These are phyloP conservation scores for Nothophytophthora sp. DNA, from an alignment of 352 stramenopile species.

Conservation along the genomic window DNA sequence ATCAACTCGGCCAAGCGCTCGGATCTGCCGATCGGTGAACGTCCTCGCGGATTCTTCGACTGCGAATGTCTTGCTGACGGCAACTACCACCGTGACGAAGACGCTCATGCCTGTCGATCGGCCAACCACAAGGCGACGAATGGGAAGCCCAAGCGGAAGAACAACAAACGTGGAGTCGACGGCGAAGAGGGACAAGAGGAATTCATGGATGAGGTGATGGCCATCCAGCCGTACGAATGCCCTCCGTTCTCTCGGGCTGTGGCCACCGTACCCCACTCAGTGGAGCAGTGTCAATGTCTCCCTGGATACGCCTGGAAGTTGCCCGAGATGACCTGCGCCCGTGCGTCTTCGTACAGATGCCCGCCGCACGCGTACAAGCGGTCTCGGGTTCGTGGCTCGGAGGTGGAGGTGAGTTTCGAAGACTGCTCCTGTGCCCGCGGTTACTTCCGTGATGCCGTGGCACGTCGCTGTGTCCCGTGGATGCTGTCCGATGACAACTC, in stretches of 20 bases:
- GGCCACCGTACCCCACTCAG: constrained; percentile 53
- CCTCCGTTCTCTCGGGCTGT: constrained; percentile 61
- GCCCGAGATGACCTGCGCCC: constrained; percentile 65
- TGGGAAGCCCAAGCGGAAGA: constrained; percentile 20
- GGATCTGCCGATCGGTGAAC: constrained; percentile 35
- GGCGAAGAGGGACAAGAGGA: constrained; percentile 23
- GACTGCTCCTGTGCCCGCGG: constrained; percentile 76
- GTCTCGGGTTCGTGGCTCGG: constrained; percentile 6
- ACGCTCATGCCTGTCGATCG: constrained; percentile 42
- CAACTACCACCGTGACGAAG: constrained; percentile 59
- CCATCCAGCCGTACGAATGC: constrained; percentile 40
- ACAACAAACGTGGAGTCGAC: constrained; percentile 11
- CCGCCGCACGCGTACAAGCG: constrained; percentile 56
- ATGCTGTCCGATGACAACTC: constrained; percentile 66
- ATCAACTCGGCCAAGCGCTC: constrained; percentile 49
- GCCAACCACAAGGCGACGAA: constrained; percentile 19
- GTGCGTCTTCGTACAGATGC: constrained; percentile 59
- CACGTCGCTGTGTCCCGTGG: constrained; percentile 60
- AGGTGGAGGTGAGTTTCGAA: constrained; percentile 47
- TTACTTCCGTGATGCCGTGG: constrained; percentile 63
- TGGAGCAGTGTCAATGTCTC: constrained; percentile 78
- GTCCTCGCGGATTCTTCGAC: constrained; percentile 70
- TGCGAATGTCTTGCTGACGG: constrained; percentile 58
- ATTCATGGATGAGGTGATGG: constrained; percentile 19
- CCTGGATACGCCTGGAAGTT: constrained; percentile 72